Conservation (phyloP, 139 green algal genomes). For the Coelastrella sp. region DNA sequence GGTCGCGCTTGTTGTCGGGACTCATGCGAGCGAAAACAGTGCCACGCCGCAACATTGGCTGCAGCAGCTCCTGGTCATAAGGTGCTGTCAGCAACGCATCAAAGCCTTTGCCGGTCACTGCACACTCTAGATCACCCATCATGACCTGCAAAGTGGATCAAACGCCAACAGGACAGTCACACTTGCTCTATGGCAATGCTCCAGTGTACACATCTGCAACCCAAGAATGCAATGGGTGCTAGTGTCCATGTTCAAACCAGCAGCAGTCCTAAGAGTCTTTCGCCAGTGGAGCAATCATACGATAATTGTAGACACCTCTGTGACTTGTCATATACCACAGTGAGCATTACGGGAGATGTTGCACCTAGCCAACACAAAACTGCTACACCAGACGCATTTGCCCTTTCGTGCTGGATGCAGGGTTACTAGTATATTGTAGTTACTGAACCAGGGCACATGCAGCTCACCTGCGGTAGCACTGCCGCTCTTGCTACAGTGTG, state of each 20-base stretch:
- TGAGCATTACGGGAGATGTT: no score
- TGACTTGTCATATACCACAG: no score
- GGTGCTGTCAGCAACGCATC: neutral
- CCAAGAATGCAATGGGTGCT: no score
- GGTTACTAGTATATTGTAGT: neutral
- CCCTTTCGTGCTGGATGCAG: no score
- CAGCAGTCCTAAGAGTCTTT: no score
- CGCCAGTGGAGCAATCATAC: no score
- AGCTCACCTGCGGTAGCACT: constrained; percentile 21
- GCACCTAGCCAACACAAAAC: no score
- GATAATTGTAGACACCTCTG: no score
- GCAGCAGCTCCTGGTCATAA: constrained; percentile 42
- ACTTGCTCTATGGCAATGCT: no score
- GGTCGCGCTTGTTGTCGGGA: constrained; percentile 69
- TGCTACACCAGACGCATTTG: no score
- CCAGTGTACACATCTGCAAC: neutral
- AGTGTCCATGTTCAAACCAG: no score
- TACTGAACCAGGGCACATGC: neutral
- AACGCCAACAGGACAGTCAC: neutral
- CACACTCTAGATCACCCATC: constrained; percentile 58
- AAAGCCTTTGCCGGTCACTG: constrained; percentile 81
- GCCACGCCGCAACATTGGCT: constrained; percentile 55
- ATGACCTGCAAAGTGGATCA: constrained; percentile 22
- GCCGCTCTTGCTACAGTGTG: neutral
- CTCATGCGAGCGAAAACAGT: constrained; percentile 65